A percentile compares a stretch with the other conserved stretches of the same genome.
Conservation (phyloP, 768 basidiomycete genomes). For the Boletus rufocinnamomeus region DNA sequence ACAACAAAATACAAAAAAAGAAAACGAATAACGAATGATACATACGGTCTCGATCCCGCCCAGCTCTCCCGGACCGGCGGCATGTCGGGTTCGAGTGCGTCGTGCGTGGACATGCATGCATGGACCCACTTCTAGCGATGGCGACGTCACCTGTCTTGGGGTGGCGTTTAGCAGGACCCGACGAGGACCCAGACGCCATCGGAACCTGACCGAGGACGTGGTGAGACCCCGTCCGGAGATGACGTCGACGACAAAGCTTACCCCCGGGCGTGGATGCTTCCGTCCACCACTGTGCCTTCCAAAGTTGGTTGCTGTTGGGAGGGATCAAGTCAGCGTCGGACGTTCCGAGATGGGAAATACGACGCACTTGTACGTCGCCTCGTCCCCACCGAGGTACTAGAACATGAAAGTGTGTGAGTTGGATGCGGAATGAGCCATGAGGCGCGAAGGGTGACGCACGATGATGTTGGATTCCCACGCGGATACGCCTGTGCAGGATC, state of each 20-base stretch:
- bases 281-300: slow-evolving; percentile 23
- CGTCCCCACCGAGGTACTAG: slow-evolving; percentile 46
- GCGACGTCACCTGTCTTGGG: not conserved
- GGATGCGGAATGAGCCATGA: no score
- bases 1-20: no score
- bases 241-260: not conserved
- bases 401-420: not conserved
- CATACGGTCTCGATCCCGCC: no score
- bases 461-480: slow-evolving; percentile 42
- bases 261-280: slow-evolving; percentile 8
- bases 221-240: not conserved
- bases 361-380: slow-evolving; percentile 44
- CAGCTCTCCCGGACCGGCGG: no score
- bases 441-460: slow-evolving; percentile 32
- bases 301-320: slow-evolving; percentile 7
- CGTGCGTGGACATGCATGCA: no score
- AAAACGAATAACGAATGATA: no score
- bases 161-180: slow-evolving; percentile 16
- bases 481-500: slow-evolving; percentile 43
- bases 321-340: not conserved
- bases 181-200: slow-evolving; percentile 16
- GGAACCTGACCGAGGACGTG: not conserved
- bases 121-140: no score
- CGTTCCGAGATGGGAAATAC: no score
- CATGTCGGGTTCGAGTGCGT: no score